Base-by-base conservation (phyloP, 768 basidiomycete genomes). In the Xerocomellus chrysenteron region DNA sequence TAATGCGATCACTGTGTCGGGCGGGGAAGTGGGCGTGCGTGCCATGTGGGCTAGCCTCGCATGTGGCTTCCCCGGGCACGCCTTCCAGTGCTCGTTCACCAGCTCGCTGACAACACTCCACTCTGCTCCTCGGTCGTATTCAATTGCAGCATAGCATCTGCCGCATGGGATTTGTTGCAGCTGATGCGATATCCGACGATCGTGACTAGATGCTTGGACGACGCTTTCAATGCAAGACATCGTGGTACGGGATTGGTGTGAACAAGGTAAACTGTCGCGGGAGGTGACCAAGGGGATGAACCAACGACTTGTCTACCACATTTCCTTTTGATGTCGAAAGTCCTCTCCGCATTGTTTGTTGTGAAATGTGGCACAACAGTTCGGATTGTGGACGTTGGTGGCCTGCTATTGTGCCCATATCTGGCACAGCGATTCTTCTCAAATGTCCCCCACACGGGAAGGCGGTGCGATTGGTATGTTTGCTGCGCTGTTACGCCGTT, bases 281-380 rank as follows among this genome's bases (percentile, higher is more conserved):
- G 45, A 50, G 55, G 33, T 40, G 47, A 33, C n/a, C 30, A n/a
- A 45, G 33, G 48, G 47, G 55, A 56, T 50, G 56, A 42, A 47
- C 43, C 13, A 44, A 44, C 50, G 32, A 26, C 40, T 54, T 47
- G 47, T 55, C 41, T 41, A n/a, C 44, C 42, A 46, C 54, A 24
- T 52, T 47, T 57, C 56, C 58, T 68, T 69, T 67, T 69, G 61
- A 68, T 49, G 47, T 63, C 56, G 4, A 58, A 46, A 54, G 26
- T 47, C 52, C 44, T 50, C 61, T 56, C 60, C 57, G 56, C 60
- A 56, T 69, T 69, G 68, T 70, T 69, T 71, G 65, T 68, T 68
- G 69, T 67, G 68, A 66, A 68, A 59, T 62, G 65, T 68, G 55
- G 47, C 46, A 59, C 51, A 49, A 54, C 54, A 62, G 28, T 53